Evolutionary conservation across 1,139 yeast species (phyloP).

Genomic region (Taphrina populina): DNA sequence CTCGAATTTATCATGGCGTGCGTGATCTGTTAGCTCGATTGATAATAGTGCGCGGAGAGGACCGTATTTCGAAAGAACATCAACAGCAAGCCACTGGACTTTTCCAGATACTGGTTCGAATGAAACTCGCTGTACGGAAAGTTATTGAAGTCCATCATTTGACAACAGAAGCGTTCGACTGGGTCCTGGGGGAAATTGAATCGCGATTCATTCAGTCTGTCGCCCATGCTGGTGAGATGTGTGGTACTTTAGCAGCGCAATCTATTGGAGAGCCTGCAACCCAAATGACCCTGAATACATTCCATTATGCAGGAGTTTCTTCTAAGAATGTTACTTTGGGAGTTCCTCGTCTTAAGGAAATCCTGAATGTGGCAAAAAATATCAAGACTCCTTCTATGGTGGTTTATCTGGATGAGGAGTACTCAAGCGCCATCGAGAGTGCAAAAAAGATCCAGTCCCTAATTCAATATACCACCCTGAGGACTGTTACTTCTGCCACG

Average conservation of each 20-base stretch:
- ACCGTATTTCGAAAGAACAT: conserved; percentile 73
- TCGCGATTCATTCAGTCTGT: conserved; percentile 88
- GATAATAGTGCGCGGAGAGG: conserved; percentile 78
- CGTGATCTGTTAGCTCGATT: conserved; percentile 64
- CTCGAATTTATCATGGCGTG: conserved; percentile 76
- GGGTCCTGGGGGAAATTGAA: conserved; percentile 94
- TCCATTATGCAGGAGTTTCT: conserved; percentile 99
- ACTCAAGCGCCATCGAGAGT: conserved; percentile 82
- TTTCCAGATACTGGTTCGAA: conserved; percentile 87
- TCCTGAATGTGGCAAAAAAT: conserved; percentile 95
- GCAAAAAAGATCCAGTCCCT: conserved; percentile 96
- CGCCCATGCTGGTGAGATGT: conserved; percentile 99
- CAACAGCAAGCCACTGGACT: conserved; percentile 88
- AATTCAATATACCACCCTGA: conserved; percentile 91
- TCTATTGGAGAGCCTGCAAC: conserved; percentile 99
- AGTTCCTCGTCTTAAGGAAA: conserved; percentile 99
- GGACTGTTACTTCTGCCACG: conserved; percentile 94
- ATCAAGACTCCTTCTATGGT: conserved; percentile 98
- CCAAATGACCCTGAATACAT: conserved; percentile 97
- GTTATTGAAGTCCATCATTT: conserved; percentile 86
- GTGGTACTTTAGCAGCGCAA: conserved; percentile 98
- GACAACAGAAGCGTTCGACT: conserved; percentile 82
- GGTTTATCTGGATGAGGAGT: conserved; percentile 76
- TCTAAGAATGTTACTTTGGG: conserved; percentile 98
- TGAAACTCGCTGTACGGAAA: conserved; percentile 86